Percentiles rank a stretch among this genome's conserved stretches.
Conservation (phyloP, 257 asterid genomes). For the Linderniella brevidens region DNA sequence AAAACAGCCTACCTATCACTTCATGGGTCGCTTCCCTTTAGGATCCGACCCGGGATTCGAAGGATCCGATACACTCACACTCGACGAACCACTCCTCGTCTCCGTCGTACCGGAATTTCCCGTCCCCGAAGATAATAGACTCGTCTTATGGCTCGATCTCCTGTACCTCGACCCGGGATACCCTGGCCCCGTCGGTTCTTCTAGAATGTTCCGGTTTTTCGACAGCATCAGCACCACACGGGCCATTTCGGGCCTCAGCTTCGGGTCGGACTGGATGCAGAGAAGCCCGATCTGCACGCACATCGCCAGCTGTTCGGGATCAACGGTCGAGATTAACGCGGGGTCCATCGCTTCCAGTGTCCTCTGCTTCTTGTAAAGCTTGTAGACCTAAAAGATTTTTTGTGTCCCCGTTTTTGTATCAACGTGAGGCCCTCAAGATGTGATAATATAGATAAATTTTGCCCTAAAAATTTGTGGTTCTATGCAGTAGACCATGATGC, state of each 20-base stretch:
- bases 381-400: conserved; percentile 56
- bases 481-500: no score
- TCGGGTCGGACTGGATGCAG: conserved; percentile 66
- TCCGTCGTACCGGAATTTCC: no score
- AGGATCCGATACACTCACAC: no score
- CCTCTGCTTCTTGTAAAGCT: conserved; percentile 59
- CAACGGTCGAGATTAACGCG: conserved; percentile 31
- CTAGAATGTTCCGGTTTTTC: conserved; percentile 49
- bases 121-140: no score
- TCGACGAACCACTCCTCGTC: no score
- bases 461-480: no score
- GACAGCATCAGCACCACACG: conserved; percentile 59
- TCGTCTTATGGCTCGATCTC: conserved; percentile 19
- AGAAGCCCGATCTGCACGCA: conserved; percentile 56
- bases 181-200: conserved; percentile 74
- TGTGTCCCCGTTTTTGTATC: neutral
- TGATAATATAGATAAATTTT: conserved; percentile 12
- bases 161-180: conserved; percentile 45
- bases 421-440: neutral
- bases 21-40: no score
- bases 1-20: no score
- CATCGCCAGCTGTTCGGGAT: conserved; percentile 29
- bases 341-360: conserved; percentile 59
- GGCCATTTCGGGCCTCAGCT: conserved; percentile 61
- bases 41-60: no score